Evolutionary conservation across 2,329 filamentous ascomycete genomes (phyloP).

Genomic region (Geosmithia flava): DNA sequence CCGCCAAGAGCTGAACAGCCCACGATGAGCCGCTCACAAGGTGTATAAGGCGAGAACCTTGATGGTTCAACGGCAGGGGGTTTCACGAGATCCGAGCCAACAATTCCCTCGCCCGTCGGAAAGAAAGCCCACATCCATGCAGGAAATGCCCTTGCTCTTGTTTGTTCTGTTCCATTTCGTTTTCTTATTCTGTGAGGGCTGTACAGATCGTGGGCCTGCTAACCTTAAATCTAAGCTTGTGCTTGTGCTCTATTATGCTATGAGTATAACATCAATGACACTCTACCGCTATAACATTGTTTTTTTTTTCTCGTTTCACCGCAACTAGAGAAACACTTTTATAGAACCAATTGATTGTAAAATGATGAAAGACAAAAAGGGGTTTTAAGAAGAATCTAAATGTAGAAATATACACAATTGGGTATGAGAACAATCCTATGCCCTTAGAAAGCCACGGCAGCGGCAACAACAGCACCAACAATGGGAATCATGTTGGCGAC

Average conservation of each 20-base stretch:
- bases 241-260: neutral
- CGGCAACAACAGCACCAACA: conserved; percentile 2
- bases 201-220: neutral
- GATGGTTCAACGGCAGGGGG: conserved; percentile 1
- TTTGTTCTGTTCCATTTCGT: neutral
- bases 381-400: no score
- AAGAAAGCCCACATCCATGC: neutral
- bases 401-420: no score
- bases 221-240: conserved; percentile 3
- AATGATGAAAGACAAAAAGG: no score
- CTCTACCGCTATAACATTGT: no score
- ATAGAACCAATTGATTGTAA: no score
- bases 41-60: conserved; percentile 1
- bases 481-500: conserved; percentile 1
- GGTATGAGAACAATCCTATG: neutral
- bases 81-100: no score
- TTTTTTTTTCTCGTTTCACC: no score
- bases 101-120: neutral
- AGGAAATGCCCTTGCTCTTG: neutral
- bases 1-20: neutral
- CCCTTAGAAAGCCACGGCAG: conserved; percentile 1
- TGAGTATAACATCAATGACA: neutral
- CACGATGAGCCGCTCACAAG: neutral
- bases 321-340: no score
- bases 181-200: no score